Evolutionary conservation across 2,329 filamentous ascomycete genomes (phyloP).

Genomic region (Aurifilum marmelostoma): DNA sequence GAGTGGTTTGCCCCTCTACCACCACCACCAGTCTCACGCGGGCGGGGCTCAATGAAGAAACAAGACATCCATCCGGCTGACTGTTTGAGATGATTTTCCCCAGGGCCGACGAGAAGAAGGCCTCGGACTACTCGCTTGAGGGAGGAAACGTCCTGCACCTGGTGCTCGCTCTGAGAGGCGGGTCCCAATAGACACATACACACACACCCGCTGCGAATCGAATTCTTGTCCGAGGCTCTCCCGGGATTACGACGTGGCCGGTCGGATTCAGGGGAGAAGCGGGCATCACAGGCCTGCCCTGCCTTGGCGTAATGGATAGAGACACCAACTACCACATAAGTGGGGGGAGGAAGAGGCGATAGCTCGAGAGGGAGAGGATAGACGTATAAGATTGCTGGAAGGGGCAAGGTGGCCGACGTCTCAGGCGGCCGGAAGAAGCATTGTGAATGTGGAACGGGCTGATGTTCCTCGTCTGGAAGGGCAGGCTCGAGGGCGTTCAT

Average conservation of each 20-base stretch:
- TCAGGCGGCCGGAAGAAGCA: neutral
- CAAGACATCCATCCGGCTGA: neutral
- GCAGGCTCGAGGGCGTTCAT: neutral
- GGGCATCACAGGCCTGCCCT: too few relatives aligned
- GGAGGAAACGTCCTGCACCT: constrained; percentile 93
- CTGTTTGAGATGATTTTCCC: constrained; percentile 20
- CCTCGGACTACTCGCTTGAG: constrained; percentile 85
- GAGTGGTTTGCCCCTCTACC: constrained; percentile 38
- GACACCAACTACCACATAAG: neutral
- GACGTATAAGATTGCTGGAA: neutral
- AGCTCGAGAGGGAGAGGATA: neutral
- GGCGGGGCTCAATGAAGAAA: too few relatives aligned
- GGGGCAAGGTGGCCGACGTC: neutral
- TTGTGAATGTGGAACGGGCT: neutral
- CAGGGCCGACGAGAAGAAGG: constrained; percentile 95
- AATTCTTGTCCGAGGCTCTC: neutral
- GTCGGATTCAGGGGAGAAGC: neutral
- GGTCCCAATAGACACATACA: too few relatives aligned
- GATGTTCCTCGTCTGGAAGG: neutral
- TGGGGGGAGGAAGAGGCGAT: neutral
- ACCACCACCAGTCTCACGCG: too few relatives aligned
- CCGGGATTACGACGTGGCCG: neutral
- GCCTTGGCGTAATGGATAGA: neutral
- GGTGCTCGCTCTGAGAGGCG: constrained; percentile 90
- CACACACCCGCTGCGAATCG: neutral